These are phyloP conservation scores for Malus hybrid DNA, from an alignment of 331 rosid species.

Conservation along the genomic window DNA sequence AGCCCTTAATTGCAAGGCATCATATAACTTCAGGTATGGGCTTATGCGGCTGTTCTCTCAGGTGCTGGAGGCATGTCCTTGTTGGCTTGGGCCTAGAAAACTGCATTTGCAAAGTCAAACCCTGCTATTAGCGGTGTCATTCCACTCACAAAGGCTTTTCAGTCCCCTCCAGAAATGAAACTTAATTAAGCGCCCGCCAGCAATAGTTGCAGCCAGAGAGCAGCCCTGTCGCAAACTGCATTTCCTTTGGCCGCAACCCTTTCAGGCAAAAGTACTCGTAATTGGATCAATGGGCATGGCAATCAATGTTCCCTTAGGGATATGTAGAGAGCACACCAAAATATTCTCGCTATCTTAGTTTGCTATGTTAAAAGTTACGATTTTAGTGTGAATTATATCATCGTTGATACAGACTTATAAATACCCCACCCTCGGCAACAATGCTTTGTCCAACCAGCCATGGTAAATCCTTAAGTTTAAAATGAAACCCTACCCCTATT, in stretches of 20 bases:
- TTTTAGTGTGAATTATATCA: too few relatives aligned
- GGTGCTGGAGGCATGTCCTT: neutral
- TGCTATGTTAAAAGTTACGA: neutral
- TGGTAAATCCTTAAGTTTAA: too few relatives aligned
- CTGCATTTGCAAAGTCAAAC: slow-evolving; percentile 58
- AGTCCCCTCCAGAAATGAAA: slow-evolving; percentile 72
- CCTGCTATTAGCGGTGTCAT: slow-evolving; percentile 61
- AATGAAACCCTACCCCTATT: too few relatives aligned
- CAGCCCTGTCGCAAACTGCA: slow-evolving; percentile 78
- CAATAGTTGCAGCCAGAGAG: slow-evolving; percentile 71
- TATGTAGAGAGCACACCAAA: slow-evolving; percentile 90
- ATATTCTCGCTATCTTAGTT: slow-evolving; percentile 91
- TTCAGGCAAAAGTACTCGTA: slow-evolving; percentile 77
- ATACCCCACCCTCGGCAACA: too few relatives aligned
- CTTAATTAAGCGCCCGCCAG: slow-evolving; percentile 55
- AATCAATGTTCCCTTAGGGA: slow-evolving; percentile 77
- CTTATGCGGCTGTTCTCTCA: neutral
- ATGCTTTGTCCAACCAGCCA: too few relatives aligned
- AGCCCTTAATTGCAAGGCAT: neutral
- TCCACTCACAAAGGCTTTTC: slow-evolving; percentile 81
- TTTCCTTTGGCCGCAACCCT: slow-evolving; percentile 78
- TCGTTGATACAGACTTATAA: too few relatives aligned
- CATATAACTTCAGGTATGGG: neutral
- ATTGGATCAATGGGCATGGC: slow-evolving; percentile 92
- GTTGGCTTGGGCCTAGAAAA: neutral